These are phyloP conservation scores for Penicillium concentricum DNA, from an alignment of 2,329 filamentous ascomycete species.

Conservation along the genomic window DNA sequence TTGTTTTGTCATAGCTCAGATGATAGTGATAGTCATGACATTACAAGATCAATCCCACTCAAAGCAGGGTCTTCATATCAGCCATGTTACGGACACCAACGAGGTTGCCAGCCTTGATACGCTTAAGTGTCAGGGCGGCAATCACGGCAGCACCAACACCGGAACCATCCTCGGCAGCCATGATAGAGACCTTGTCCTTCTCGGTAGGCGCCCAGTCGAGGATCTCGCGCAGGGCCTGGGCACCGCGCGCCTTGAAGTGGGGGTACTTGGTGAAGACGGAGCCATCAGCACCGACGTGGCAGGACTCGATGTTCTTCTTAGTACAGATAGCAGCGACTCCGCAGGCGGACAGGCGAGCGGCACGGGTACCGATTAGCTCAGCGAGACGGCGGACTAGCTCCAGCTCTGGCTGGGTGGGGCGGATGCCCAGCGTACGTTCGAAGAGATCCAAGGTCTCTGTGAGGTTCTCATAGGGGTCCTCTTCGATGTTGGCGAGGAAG, in stretches of 20 bases:
- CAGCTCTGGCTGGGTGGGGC: constrained; percentile 72
- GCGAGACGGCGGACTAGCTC: constrained; percentile 85
- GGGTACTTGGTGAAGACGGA: constrained; percentile 99
- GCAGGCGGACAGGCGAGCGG: constrained; percentile 87
- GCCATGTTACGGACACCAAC: constrained; percentile 56
- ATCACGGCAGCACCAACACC: constrained; percentile 97
- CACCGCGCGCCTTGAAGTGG: constrained; percentile 91
- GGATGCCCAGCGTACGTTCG: constrained; percentile 69
- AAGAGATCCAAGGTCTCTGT: constrained; percentile 84
- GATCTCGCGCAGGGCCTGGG: constrained; percentile 87
- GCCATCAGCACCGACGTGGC: constrained; percentile 94
- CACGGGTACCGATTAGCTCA: constrained; percentile 91
- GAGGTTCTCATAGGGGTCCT: constrained; percentile 94
- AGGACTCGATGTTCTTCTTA: constrained; percentile 85
- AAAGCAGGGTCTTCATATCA: constrained; percentile 37
- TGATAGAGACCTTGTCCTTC: constrained; percentile 82
- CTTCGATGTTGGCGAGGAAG: constrained; percentile 89
- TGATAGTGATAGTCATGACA: neutral
- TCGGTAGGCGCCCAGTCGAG: constrained; percentile 86
- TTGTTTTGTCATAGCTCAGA: neutral
- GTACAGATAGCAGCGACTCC: constrained; percentile 95
- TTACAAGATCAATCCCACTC: neutral
- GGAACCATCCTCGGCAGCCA: constrained; percentile 90
- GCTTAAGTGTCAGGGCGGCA: constrained; percentile 67
- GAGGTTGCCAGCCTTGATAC: constrained; percentile 59